Percentiles rank a stretch among this genome's conserved stretches.
These are phyloP conservation scores for Litchi chinensis DNA, from an alignment of 345 rosid species.

Conservation along the genomic window DNA sequence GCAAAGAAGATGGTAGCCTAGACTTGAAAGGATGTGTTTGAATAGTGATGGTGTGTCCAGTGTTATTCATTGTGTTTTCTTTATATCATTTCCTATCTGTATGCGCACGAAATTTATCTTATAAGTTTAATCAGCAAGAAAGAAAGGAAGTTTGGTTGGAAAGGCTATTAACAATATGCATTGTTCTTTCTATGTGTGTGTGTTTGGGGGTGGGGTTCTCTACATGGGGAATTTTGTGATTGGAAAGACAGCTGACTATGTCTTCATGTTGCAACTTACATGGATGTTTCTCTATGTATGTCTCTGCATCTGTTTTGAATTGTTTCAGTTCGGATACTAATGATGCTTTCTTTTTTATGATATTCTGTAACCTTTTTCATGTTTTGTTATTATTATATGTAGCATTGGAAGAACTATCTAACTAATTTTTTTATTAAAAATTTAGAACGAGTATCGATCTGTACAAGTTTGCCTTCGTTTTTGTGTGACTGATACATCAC, in stretches of 20 bases:
- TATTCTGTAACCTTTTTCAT: not conserved
- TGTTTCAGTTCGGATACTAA: not conserved
- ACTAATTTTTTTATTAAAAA: not conserved
- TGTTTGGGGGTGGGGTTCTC: too few species aligned
- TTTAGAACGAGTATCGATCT: not conserved
- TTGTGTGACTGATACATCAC: not conserved
- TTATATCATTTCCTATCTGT: too few species aligned
- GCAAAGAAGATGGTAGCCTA: not conserved
- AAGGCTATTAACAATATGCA: not conserved
- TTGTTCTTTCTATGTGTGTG: not conserved
- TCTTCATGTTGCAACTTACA: too few species aligned
- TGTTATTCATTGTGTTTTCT: not conserved
- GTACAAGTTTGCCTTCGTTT: not conserved
- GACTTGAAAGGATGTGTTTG: constrained; percentile 4
- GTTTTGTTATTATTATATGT: not conserved
- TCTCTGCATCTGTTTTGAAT: not conserved
- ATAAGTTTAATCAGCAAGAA: too few species aligned
- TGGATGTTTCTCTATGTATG: not conserved
- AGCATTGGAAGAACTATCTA: not conserved
- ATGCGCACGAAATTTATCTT: not conserved
- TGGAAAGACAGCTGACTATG: too few species aligned
- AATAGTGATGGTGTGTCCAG: not conserved
- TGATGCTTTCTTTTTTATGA: not conserved
- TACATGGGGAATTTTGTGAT: too few species aligned
- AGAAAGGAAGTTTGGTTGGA: not conserved